phyloP scores from a whole-genome alignment of 1,284 basidiomycete genomes.

The Meripilus lineatus region DNA sequence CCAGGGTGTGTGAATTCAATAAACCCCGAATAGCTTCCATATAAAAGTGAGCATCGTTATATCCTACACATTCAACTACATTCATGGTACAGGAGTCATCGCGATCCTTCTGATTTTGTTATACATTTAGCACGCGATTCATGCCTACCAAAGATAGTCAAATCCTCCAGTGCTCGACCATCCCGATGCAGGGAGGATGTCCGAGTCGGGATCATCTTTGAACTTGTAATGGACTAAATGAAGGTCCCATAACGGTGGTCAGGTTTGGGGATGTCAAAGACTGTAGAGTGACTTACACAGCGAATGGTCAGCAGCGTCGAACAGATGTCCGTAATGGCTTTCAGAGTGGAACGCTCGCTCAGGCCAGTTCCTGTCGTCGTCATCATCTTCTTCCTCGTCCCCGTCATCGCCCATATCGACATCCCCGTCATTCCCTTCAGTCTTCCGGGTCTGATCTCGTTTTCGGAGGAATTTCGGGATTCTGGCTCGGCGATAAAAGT shows the following conservation, averaged over 20 bases:
- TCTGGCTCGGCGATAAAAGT: conserved; percentile 29
- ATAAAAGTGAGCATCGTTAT: too few relatives aligned
- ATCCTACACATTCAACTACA: too few relatives aligned
- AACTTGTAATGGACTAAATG: conserved; percentile 20
- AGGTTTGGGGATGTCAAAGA: conserved; percentile 1
- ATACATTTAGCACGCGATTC: too few relatives aligned
- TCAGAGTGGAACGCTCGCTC: conserved; percentile 9
- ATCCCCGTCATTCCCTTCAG: conserved; percentile 3
- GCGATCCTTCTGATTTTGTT: too few relatives aligned
- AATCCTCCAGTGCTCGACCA: not conserved
- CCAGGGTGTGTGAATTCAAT: too few relatives aligned
- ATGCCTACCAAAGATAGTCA: too few relatives aligned
- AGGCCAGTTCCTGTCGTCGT: conserved; percentile 6
- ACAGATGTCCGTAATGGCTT: conserved; percentile 10
- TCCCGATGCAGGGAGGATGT: conserved; percentile 6
- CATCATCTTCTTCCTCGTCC: not conserved
- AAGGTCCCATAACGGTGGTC: not conserved
- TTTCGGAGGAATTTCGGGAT: conserved; percentile 15
- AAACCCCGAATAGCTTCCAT: too few relatives aligned
- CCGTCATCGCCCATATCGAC: conserved; percentile 8
- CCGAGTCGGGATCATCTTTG: conserved; percentile 16
- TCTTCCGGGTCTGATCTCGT: conserved; percentile 5
- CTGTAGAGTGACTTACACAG: conserved; percentile 9
- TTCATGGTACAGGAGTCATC: too few relatives aligned
- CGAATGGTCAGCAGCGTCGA: conserved; percentile 5